phyloP scores from a whole-genome alignment of 495 filamentous ascomycete genomes.

The Penicillium coffeae region DNA sequence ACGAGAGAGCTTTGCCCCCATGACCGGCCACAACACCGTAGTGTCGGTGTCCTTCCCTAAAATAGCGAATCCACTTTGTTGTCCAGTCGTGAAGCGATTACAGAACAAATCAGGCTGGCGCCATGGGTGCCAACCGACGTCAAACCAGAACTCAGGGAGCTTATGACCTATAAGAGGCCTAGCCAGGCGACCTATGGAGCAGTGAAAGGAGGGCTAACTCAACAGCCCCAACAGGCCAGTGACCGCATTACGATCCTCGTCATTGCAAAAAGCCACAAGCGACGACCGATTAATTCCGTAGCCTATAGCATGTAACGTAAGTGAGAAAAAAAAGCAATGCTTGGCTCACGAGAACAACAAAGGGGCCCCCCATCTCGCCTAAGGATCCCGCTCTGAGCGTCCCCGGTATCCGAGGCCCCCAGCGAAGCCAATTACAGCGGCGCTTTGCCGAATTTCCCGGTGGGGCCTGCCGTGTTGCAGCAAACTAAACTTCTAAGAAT shows the following conservation, averaged over 20 bases:
- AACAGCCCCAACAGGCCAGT: neutral
- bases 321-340: neutral
- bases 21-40: neutral
- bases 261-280: neutral
- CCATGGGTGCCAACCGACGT: conserved; percentile 7
- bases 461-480: conserved; percentile 5
- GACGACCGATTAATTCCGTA: neutral
- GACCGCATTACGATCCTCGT: neutral
- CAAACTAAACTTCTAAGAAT: neutral
- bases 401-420: conserved; percentile 23
- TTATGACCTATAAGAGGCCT: conserved; percentile 13
- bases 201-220: conserved; percentile 1
- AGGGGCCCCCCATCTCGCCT: conserved; percentile 25
- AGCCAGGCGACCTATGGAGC: conserved; percentile 20
- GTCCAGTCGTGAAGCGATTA: neutral
- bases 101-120: neutral
- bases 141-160: conserved; percentile 4
- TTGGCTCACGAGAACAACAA: conserved; percentile 1
- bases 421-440: conserved; percentile 30
- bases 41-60: neutral
- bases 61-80: neutral
- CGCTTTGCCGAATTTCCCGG: conserved; percentile 34
- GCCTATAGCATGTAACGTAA: neutral
- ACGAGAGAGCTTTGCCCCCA: neutral
- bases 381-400: conserved; percentile 44